Conservation (phyloP, 2,329 filamentous ascomycete genomes). For the Stachybotrys elegans region DNA sequence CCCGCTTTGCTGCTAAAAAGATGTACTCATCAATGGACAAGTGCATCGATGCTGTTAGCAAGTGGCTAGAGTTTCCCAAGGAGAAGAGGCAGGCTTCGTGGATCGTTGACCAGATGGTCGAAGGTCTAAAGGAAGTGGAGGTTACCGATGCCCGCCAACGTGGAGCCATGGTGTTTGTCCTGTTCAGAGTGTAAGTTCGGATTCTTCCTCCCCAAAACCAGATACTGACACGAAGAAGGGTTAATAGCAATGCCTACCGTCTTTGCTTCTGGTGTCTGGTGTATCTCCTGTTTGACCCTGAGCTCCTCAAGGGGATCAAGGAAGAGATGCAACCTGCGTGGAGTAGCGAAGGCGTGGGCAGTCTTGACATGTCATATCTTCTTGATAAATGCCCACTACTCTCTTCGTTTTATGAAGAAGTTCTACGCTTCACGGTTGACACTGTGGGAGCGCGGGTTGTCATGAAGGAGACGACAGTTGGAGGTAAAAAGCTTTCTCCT, state of each 20-base stretch:
- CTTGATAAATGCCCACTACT: background rate
- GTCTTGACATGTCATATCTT: background rate
- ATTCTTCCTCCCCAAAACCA: background rate
- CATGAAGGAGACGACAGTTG: background rate
- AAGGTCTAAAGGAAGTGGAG: background rate
- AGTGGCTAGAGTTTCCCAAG: background rate
- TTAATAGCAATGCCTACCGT: background rate
- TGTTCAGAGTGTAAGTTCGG: background rate
- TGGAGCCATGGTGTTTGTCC: background rate
- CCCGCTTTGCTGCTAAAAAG: background rate
- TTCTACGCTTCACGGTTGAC: background rate
- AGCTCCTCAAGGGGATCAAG: background rate
- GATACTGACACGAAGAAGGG: background rate
- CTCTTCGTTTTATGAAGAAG: background rate
- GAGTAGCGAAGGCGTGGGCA: background rate
- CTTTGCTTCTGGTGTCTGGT: background rate
- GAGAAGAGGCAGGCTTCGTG: background rate
- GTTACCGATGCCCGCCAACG: background rate
- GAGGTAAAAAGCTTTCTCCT: background rate
- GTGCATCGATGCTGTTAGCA: background rate
- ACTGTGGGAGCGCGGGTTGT: background rate
- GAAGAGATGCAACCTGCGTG: background rate
- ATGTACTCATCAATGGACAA: background rate
- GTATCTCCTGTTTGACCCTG: background rate
- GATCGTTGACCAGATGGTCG: background rate